phyloP scores from a whole-genome alignment of 352 stramenopile species.

The Phytophthora macrochlamydospora region DNA sequence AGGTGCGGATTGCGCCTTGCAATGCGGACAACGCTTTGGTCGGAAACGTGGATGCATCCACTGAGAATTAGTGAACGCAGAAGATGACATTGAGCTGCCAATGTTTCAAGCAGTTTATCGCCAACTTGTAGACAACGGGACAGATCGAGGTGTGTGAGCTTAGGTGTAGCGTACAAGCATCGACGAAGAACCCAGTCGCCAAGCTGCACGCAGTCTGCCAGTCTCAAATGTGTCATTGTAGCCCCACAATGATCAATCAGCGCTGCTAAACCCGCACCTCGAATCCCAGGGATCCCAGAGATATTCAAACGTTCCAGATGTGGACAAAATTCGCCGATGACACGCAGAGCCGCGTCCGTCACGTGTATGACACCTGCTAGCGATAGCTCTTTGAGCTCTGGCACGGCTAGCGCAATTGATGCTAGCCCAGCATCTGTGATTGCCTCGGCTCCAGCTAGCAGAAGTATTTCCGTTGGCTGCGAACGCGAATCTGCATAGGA shows the following conservation, averaged over 20 bases:
- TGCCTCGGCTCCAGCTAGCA: conserved; percentile 66
- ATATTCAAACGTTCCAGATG: conserved; percentile 60
- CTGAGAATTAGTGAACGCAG: conserved; percentile 76
- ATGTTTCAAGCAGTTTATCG: conserved; percentile 84
- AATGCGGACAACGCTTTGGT: conserved; percentile 86
- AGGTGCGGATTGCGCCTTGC: conserved; percentile 75
- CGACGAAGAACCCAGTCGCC: conserved; percentile 74
- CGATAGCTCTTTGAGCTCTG: conserved; percentile 58
- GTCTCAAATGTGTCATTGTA: conserved; percentile 31
- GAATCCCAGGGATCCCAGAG: conserved; percentile 45
- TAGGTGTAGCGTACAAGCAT: conserved; percentile 63
- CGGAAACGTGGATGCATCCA: conserved; percentile 82
- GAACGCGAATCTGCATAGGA: conserved; percentile 15
- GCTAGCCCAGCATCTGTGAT: conserved; percentile 69
- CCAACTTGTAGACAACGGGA: conserved; percentile 82
- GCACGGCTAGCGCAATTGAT: conserved; percentile 54
- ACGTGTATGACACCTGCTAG: conserved; percentile 51
- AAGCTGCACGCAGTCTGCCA: conserved; percentile 65
- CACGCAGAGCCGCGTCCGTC: conserved; percentile 62
- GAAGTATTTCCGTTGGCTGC: conserved; percentile 48
- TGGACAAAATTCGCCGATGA: conserved; percentile 52
- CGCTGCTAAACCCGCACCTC: conserved; percentile 63
- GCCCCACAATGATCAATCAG: conserved; percentile 63
- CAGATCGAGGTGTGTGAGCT: conserved; percentile 61
- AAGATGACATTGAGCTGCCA: conserved; percentile 71